Evolutionary conservation across 768 basidiomycete species (phyloP).

Genomic region (Pleurotus salmoneostramineus): DNA sequence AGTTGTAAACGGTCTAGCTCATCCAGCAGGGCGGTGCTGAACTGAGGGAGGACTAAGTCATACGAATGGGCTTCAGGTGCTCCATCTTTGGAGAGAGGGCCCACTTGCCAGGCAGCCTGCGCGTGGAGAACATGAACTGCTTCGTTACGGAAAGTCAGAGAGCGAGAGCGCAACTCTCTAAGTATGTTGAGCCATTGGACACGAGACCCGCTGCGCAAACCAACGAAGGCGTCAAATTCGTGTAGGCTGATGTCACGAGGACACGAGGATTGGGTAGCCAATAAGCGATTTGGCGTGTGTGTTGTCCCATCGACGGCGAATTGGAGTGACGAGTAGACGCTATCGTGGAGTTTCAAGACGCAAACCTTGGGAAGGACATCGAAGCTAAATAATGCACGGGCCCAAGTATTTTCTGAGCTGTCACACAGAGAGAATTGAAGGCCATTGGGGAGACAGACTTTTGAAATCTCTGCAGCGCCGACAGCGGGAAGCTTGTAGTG

Average conservation of each 20-base stretch:
- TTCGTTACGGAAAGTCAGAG: conserved; percentile 31
- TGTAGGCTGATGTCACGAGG: conserved; percentile 36
- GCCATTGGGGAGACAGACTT: neutral
- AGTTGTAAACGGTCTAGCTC: conserved; percentile 30
- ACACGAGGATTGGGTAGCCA: conserved; percentile 39
- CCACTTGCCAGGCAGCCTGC: conserved; percentile 43
- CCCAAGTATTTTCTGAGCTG: conserved; percentile 7
- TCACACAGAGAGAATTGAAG: conserved; percentile 21
- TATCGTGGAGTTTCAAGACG: conserved; percentile 23
- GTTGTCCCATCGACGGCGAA: conserved; percentile 28
- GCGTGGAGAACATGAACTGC: conserved; percentile 38
- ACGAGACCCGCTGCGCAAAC: conserved; percentile 37
- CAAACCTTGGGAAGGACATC: conserved; percentile 17
- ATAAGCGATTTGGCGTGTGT: conserved; percentile 38
- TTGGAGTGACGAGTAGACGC: conserved; percentile 28
- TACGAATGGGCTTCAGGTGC: conserved; percentile 32
- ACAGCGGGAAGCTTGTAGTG: conserved; percentile 21
- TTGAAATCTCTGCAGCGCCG: neutral
- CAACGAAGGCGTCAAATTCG: conserved; percentile 41
- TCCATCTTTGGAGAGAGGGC: conserved; percentile 16
- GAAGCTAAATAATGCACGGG: conserved; percentile 11
- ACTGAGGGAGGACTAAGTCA: conserved; percentile 26
- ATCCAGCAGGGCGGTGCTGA: conserved; percentile 29
- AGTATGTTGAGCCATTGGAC: conserved; percentile 51
- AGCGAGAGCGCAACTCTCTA: conserved; percentile 36